phyloP scores from a whole-genome alignment of 2,329 filamentous ascomycete species.

The Alternaria ethzedia region DNA sequence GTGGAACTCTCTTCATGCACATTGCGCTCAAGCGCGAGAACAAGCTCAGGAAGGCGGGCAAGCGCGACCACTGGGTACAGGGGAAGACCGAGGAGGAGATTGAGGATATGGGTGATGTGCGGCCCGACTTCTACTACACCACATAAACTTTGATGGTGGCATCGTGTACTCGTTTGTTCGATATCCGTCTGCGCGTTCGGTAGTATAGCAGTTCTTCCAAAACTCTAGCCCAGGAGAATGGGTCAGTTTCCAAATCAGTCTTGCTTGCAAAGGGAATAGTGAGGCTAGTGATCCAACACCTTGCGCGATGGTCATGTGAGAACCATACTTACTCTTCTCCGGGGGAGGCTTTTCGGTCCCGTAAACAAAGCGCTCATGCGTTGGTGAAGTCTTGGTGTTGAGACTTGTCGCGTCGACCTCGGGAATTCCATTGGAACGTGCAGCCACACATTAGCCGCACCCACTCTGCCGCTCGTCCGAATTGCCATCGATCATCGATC shows the following conservation, averaged over 20 bases:
- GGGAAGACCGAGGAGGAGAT: constrained; percentile 70
- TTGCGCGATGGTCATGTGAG: no score
- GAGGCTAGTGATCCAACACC: neutral
- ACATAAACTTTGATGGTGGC: constrained; percentile 47
- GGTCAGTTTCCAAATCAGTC: neutral
- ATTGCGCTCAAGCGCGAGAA: constrained; percentile 72
- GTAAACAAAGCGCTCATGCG: neutral
- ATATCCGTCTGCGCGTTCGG: neutral
- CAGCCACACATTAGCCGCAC: neutral
- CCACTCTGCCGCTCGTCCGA: constrained; percentile 2
- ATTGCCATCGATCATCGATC: neutral
- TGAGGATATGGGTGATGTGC: constrained; percentile 70
- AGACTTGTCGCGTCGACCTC: neutral
- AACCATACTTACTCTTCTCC: neutral
- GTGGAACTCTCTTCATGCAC: constrained; percentile 72
- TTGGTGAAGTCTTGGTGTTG: neutral
- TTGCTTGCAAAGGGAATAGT: neutral
- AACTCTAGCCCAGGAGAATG: neutral
- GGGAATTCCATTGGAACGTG: neutral
- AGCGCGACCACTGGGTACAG: constrained; percentile 70
- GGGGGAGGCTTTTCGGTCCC: neutral
- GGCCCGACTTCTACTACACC: constrained; percentile 74
- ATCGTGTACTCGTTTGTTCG: neutral
- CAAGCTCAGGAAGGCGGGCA: constrained; percentile 66
- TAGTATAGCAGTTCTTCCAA: neutral